Base-by-base conservation (phyloP, 441 rosid genomes). In the Erodium moschatum region DNA sequence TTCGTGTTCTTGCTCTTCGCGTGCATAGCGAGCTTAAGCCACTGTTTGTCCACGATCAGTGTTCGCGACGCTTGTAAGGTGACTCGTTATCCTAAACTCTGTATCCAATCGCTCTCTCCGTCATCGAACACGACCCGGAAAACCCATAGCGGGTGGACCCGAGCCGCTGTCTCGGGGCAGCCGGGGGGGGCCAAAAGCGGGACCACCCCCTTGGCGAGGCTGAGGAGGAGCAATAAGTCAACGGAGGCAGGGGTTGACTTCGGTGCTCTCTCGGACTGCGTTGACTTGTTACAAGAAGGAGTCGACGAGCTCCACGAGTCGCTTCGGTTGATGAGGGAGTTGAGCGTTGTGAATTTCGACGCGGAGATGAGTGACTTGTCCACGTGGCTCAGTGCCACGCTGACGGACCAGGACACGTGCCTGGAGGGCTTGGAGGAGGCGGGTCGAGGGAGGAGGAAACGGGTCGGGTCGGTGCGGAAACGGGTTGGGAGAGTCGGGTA, bases 111-210 rank as follows among this genome's bases (percentile, higher is more conserved):
- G 3, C 81, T 93, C 0, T 66, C 87, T 2, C 79, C 89, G 11
- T 91, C 87, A 75, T 85, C 97, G 5, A 69, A 63, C 40, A 27
- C 46, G 0, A 96, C 97, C 16, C 81, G 74, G 74, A 82, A 69
- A 58, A 91, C 85, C 73, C 89, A 91, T 0, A 84, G 85, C 82
- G 83, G n/a, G 75, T 93, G 97, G 97, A 90, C 98, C 0, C 79
- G 96, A 19, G 97, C 88, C 0, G 92, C 90, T 19, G 93, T 91
- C 12, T 86, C 97, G 4, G 96, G 89, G 11, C 80, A 91, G 0
- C 65, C 88, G 63, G 65, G 77, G 0, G 89, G 88, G 79, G 86
- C 78, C 75, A 86, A 86, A 78, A 73, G 66, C 8, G 75, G 82
- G 18, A 66, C 66, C 9, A 69, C 3, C 7, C 76, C 66, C 76